A percentile compares a stretch with the other conserved stretches of the same genome.
phyloP scores from a whole-genome alignment of 2,329 filamentous ascomycete species.

The Ceratocystis diversiconidia region DNA sequence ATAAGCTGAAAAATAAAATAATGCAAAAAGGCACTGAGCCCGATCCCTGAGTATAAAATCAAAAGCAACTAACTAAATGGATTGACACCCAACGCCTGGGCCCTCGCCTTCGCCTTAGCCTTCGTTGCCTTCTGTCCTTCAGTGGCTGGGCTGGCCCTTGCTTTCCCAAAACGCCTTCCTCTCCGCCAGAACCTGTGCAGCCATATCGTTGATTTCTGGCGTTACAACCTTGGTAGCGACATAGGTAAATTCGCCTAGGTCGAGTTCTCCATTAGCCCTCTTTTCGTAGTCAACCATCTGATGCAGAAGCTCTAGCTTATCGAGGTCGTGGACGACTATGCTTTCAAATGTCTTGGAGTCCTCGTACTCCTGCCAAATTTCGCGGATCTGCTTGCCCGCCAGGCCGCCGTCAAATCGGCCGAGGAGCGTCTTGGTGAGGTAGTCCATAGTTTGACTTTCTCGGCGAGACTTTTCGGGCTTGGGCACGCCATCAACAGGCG shows the following conservation, averaged over 20 bases:
- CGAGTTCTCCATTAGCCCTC: slow-evolving; percentile 45
- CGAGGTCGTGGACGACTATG: slow-evolving; percentile 86
- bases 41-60: too few species aligned
- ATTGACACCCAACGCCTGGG: too few species aligned
- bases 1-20: too few species aligned
- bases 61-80: too few species aligned
- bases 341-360: slow-evolving; percentile 71
- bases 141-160: slow-evolving; percentile 22
- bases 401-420: slow-evolving; percentile 58
- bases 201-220: slow-evolving; percentile 70
- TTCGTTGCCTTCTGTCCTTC: slow-evolving; percentile 15
- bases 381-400: slow-evolving; percentile 56
- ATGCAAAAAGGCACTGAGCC: too few species aligned
- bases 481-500: slow-evolving; percentile 69
- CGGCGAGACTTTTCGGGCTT: slow-evolving; percentile 83
- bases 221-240: slow-evolving; percentile 61
- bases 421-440: slow-evolving; percentile 59
- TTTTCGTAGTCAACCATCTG: slow-evolving; percentile 98
- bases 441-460: slow-evolving; percentile 84
- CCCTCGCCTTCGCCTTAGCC: slow-evolving; percentile 27
- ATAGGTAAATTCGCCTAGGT: slow-evolving; percentile 75
- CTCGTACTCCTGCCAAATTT: slow-evolving; percentile 92
- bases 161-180: slow-evolving; percentile 56
- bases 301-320: slow-evolving; percentile 87
- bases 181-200: slow-evolving; percentile 60